Evolutionary conservation across 139 green algal genomes (phyloP).

Genomic region (Tetraselmis striata): DNA sequence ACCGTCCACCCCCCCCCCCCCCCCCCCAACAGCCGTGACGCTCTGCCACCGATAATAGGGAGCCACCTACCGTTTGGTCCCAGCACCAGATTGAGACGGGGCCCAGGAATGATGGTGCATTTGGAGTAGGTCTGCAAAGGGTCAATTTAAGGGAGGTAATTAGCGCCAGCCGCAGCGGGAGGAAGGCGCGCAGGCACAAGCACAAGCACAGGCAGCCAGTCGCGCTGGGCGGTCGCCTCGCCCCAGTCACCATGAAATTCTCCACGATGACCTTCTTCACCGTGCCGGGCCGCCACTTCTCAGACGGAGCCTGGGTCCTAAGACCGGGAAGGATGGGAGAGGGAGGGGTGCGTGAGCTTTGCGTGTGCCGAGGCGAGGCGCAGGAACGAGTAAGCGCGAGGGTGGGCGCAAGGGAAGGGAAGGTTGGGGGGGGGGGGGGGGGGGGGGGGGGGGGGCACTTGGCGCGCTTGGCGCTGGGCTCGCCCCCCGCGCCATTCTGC

Average conservation of each 20-base stretch:
- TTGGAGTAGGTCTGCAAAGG: constrained; percentile 66
- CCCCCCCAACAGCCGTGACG: no score
- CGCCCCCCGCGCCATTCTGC: no score
- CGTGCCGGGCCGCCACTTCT: not conserved
- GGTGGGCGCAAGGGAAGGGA: no score
- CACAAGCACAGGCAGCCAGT: not conserved
- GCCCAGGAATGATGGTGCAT: constrained; percentile 51
- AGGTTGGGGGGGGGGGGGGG: no score
- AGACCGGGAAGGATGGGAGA: no score
- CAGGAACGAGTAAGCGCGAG: not conserved
- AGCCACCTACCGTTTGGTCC: constrained; percentile 83
- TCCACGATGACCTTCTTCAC: constrained; percentile 41
- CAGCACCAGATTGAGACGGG: constrained; percentile 86
- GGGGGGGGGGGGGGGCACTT: not conserved
- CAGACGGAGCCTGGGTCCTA: no score
- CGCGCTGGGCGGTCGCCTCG: not conserved
- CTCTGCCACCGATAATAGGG: not conserved
- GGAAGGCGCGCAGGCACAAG: not conserved
- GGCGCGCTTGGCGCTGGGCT: not conserved
- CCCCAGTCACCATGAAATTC: constrained; percentile 65
- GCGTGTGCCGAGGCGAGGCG: no score
- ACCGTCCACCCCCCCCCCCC: no score
- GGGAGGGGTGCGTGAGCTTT: no score
- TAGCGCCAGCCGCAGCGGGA: not conserved
- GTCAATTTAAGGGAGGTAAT: not conserved